Evolutionary conservation across 768 basidiomycete species (phyloP), one percentile per base, ranked within the genome.

Genomic region (Holtermannia corniformis): DNA sequence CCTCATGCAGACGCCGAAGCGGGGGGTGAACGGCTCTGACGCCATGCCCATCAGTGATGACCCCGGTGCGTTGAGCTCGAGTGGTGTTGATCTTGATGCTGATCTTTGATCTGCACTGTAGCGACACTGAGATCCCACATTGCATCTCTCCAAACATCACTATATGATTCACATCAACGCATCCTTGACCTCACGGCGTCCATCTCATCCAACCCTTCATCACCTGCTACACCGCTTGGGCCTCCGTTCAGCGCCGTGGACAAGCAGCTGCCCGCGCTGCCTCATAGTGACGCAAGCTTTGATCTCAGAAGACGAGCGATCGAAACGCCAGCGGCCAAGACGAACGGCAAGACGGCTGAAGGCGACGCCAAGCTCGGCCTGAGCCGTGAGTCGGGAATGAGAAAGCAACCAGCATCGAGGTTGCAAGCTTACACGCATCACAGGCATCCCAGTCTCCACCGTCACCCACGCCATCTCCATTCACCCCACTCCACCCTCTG

Each of bases 371-470:
- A 53, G 27, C 47, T 62, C 22, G 65, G 65, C 7, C 26, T 60
- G 23, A 67, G 63, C 51, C 62, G 65, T 67, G 42, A 53, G 65
- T 57, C 14, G 40, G 12, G 4, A 11, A 20, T 28, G 24, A 44
- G 19, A 10, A n/a, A 12, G 5, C 19, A n/a, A 19, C 5, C 19
- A 7, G 19, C 19, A 7, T 44, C 19, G 12, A 44, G 13, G 5
- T 4, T 16, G 1, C 5, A 40, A 7, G 12, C 10, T 5, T 24
- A 41, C 37, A 28, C 25, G 11, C 40, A 26, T 5, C 24, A n/a
- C 49, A 67, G 65, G 60, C 0, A 67, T 67, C 19, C 65, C 65
- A 10, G 47, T 49, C 16, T 49, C 4, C 61, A 60, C 52, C 3
- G 65, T 67, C 14, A 50, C 58, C 4, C 58, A 62, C 26, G 61